These are phyloP conservation scores for Penstemon davidsonii DNA, from an alignment of 257 asterid genomes.

Conservation along the genomic window DNA sequence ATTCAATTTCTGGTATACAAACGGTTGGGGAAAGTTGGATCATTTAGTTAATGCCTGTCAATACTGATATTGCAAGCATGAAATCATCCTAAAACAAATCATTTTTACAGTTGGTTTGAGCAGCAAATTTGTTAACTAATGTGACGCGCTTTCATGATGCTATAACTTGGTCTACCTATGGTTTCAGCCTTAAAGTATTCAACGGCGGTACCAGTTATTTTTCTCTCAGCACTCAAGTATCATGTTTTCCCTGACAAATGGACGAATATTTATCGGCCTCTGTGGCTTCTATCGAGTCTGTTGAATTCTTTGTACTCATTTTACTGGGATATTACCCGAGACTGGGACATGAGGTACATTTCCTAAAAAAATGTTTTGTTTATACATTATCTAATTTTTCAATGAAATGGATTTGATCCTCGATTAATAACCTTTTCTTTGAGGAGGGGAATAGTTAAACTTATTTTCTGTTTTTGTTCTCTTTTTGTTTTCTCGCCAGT, in stretches of 20 bases:
- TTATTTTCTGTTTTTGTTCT: background rate
- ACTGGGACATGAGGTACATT: slow-evolving; percentile 93
- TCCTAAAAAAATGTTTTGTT: background rate
- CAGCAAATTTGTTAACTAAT: background rate
- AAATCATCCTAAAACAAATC: background rate
- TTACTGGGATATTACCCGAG: slow-evolving; percentile 93
- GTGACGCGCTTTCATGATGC: slow-evolving; percentile 19
- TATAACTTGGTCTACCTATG: slow-evolving; percentile 35
- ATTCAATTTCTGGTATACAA: too few relatives aligned
- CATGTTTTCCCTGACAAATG: slow-evolving; percentile 83
- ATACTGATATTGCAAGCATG: slow-evolving; percentile 9
- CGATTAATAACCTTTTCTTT: background rate
- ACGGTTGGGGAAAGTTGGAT: too few relatives aligned
- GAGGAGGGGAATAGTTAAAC: background rate
- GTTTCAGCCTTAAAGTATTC: slow-evolving; percentile 93
- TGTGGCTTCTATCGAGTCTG: slow-evolving; percentile 90
- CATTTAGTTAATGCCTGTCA: background rate
- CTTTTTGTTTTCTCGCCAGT: slow-evolving; percentile 42
- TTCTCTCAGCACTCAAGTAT: slow-evolving; percentile 92
- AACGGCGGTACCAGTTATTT: slow-evolving; percentile 92
- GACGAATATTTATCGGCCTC: slow-evolving; percentile 71
- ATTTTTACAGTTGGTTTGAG: slow-evolving; percentile 14
- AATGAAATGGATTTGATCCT: background rate
- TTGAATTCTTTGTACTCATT: slow-evolving; percentile 87
- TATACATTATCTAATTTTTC: slow-evolving; percentile 5